Percentiles rank a stretch among this genome's conserved stretches.
Conservation (phyloP, 768 basidiomycete genomes). For the Daedaleopsis sinensis region DNA sequence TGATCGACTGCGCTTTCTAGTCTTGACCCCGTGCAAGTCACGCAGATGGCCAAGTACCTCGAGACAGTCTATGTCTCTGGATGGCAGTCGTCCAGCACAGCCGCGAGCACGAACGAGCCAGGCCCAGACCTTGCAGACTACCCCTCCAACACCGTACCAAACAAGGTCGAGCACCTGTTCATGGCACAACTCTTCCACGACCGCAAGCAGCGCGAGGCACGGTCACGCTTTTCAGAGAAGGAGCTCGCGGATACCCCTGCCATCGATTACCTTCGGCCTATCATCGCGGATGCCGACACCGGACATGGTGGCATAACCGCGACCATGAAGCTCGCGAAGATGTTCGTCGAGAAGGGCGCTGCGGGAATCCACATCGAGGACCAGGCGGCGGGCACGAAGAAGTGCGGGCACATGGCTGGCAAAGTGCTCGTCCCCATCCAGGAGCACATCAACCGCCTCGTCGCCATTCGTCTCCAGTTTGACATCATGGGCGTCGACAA, state of each 20-base stretch:
- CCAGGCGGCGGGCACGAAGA: constrained; percentile 97
- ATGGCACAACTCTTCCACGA: constrained; percentile 99
- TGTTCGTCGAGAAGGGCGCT: constrained; percentile 98
- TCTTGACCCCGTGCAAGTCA: constrained; percentile 96
- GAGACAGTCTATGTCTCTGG: constrained; percentile 99
- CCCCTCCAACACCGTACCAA: constrained; percentile 97
- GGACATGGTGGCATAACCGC: constrained; percentile 98
- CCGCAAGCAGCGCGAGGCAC: constrained; percentile 89
- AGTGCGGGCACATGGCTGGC: constrained; percentile 92
- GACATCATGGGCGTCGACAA: constrained; percentile 99
- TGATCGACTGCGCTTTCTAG: constrained; percentile 42
- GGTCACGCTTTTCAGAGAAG: constrained; percentile 67
- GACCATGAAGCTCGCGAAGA: constrained; percentile 96
- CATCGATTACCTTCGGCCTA: constrained; percentile 91
- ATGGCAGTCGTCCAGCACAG: constrained; percentile 93
- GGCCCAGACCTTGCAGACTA: constrained; percentile 99
- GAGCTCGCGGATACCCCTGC: constrained; percentile 70
- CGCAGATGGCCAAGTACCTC: constrained; percentile 98
- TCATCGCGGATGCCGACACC: constrained; percentile 97
- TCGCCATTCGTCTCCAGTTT: constrained; percentile 95
- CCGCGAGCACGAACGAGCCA: constrained; percentile 92
- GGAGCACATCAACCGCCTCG: constrained; percentile 97
- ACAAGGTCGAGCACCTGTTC: constrained; percentile 98
- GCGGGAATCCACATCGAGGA: constrained; percentile 99
- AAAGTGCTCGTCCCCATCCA: constrained; percentile 97